These are phyloP conservation scores for Phytophthora sojae DNA, from an alignment of 352 stramenopile genomes.

Conservation along the genomic window DNA sequence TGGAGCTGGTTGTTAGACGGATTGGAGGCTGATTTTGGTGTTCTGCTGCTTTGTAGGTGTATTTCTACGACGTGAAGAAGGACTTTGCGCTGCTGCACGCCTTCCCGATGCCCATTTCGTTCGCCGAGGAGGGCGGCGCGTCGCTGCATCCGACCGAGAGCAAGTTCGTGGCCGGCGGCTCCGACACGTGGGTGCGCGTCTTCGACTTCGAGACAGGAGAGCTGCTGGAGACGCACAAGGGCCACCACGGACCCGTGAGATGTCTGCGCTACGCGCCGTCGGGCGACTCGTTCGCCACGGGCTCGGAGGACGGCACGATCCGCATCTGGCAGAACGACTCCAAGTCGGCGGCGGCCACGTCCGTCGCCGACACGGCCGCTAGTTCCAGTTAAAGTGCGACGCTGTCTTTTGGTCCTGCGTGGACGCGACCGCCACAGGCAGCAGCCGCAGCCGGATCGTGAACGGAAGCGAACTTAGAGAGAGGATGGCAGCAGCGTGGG, in stretches of 20 bases:
- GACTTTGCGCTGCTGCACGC: conserved; percentile 75
- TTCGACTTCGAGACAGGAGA: conserved; percentile 94
- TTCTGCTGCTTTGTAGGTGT: conserved; percentile 67
- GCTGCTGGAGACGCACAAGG: conserved; percentile 96
- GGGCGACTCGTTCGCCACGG: conserved; percentile 95
- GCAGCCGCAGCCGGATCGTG: conserved; percentile 9
- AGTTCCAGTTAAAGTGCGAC: conserved; percentile 30
- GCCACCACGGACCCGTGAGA: conserved; percentile 97
- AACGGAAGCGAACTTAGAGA: conserved; percentile 33
- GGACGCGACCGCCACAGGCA: neutral
- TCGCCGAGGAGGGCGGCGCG: conserved; percentile 92
- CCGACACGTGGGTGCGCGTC: conserved; percentile 97
- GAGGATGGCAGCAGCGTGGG: conserved; percentile 19
- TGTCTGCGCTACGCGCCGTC: conserved; percentile 96
- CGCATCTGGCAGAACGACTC: conserved; percentile 94
- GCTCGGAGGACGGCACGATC: conserved; percentile 98
- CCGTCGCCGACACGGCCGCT: conserved; percentile 54
- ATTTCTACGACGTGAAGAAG: conserved; percentile 91
- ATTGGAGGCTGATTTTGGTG: neutral
- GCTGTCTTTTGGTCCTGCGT: conserved; percentile 8
- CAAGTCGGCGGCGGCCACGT: conserved; percentile 67
- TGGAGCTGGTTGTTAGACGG: neutral
- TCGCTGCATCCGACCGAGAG: conserved; percentile 86
- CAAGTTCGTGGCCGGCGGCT: conserved; percentile 93
- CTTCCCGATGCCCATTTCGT: conserved; percentile 89